phyloP scores from a whole-genome alignment of 352 stramenopile species.

The Globisporangium nagaii region DNA sequence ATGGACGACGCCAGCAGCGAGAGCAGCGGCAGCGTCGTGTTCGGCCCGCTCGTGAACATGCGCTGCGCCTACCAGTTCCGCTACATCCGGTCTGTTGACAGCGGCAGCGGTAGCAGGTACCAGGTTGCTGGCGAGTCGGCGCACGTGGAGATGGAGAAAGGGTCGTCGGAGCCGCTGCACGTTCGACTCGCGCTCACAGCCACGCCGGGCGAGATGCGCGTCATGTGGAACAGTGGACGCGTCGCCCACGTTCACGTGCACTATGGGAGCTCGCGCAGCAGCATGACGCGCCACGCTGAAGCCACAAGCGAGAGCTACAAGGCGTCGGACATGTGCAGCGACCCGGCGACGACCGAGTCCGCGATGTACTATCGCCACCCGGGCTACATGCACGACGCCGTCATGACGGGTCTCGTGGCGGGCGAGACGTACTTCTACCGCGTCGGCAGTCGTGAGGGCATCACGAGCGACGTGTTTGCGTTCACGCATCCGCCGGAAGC shows the following conservation, averaged over 20 bases:
- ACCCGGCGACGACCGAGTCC: conserved; percentile 9
- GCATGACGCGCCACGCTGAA: conserved; percentile 8
- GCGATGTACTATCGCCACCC: conserved; percentile 26
- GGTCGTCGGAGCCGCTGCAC: conserved; percentile 30
- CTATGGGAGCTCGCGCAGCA: conserved; percentile 21
- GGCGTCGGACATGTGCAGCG: conserved; percentile 21
- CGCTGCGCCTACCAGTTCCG: conserved; percentile 41
- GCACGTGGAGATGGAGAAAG: conserved; percentile 29
- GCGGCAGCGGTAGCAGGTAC: neutral
- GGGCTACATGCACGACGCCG: conserved; percentile 25
- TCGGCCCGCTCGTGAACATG: conserved; percentile 47
- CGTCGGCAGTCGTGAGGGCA: conserved; percentile 26
- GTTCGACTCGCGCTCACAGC: conserved; percentile 10
- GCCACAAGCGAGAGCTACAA: conserved; percentile 17
- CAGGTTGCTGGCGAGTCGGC: conserved; percentile 10
- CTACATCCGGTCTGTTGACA: conserved; percentile 12
- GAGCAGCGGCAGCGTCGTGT: conserved; percentile 12
- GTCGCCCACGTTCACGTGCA: conserved; percentile 27
- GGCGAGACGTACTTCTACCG: conserved; percentile 27
- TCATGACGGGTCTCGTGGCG: conserved; percentile 18
- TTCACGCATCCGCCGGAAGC: conserved; percentile 22
- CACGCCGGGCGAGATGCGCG: conserved; percentile 30
- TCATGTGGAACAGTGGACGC: conserved; percentile 48
- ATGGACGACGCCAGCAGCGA: conserved; percentile 8
- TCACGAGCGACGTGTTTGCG: conserved; percentile 17